A percentile compares a stretch with the other conserved stretches of the same genome.
Evolutionary conservation across 2,329 filamentous ascomycete species (phyloP).

Genomic region (Pseudogymnoascus sp.): DNA sequence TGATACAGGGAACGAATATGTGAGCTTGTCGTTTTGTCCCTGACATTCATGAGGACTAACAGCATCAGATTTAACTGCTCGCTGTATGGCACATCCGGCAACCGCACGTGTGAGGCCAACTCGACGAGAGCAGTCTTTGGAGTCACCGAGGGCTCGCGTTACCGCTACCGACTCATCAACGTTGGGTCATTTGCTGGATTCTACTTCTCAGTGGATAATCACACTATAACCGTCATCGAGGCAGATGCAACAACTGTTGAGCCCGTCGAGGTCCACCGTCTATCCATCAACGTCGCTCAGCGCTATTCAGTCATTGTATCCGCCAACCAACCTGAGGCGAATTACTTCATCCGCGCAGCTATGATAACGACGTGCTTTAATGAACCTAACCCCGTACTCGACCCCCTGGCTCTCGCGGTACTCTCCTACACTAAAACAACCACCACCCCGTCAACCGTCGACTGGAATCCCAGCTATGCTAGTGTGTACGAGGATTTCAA

Average conservation of each 20-base stretch:
- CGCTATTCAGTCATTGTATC: conserved; percentile 51
- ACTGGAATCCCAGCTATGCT: conserved; percentile 36
- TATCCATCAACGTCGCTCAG: conserved; percentile 62
- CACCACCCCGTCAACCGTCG: conserved; percentile 28
- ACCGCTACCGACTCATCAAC: conserved; percentile 61
- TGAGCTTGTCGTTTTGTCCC: conserved; percentile 28
- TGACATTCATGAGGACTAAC: neutral
- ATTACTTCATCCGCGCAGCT: conserved; percentile 48
- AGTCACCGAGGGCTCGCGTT: conserved; percentile 8
- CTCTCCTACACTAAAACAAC: conserved; percentile 19
- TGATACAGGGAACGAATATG: conserved; percentile 37
- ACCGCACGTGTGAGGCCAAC: conserved; percentile 28
- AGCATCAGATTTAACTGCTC: conserved; percentile 20
- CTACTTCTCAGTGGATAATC: conserved; percentile 61
- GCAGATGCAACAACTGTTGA: conserved; percentile 61
- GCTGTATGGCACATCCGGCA: conserved; percentile 38
- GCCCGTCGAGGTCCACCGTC: conserved; percentile 46
- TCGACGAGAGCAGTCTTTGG: conserved; percentile 9
- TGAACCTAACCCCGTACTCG: conserved; percentile 42
- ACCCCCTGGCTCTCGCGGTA: conserved; percentile 29
- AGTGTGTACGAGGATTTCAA: conserved; percentile 29
- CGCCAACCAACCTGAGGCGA: conserved; percentile 55
- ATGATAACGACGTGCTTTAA: conserved; percentile 35
- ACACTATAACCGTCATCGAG: conserved; percentile 56
- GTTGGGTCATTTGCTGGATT: conserved; percentile 64